These are phyloP conservation scores for Cercospora sp. DNA, from an alignment of 2,329 filamentous ascomycete genomes.

Conservation along the genomic window DNA sequence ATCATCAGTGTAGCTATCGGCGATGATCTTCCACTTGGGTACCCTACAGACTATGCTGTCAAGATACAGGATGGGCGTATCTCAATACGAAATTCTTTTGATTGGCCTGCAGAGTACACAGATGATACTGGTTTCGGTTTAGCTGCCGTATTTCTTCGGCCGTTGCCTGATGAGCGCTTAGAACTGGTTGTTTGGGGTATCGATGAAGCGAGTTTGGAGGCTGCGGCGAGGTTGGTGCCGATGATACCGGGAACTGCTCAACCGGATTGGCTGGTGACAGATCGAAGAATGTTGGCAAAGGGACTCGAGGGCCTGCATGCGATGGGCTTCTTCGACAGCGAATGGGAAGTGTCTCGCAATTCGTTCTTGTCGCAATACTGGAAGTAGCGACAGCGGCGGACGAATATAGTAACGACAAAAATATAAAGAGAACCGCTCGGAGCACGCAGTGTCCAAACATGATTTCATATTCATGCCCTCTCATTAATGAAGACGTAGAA, in stretches of 20 bases:
- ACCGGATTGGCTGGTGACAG: slow-evolving; percentile 57
- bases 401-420: not conserved
- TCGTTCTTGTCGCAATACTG: slow-evolving; percentile 43
- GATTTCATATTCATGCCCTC: not conserved
- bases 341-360: slow-evolving; percentile 53
- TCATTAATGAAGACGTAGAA: not conserved
- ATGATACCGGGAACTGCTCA: slow-evolving; percentile 58
- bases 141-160: slow-evolving; percentile 55
- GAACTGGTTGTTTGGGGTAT: slow-evolving; percentile 59
- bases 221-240: slow-evolving; percentile 56
- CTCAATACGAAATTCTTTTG: slow-evolving; percentile 14
- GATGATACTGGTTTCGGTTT: slow-evolving; percentile 36
- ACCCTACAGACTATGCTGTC: slow-evolving; percentile 38
- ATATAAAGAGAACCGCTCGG: not conserved
- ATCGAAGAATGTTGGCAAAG: slow-evolving; percentile 50
- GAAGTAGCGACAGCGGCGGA: not conserved
- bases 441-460: not conserved
- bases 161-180: slow-evolving; percentile 49
- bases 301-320: slow-evolving; percentile 55
- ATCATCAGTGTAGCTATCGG: slow-evolving; percentile 45
- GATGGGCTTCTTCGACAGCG: slow-evolving; percentile 57
- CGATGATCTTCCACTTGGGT: slow-evolving; percentile 26
- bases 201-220: slow-evolving; percentile 49
- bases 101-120: slow-evolving; percentile 2
- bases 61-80: slow-evolving; percentile 15